phyloP scores from a whole-genome alignment of 2,329 filamentous ascomycete genomes.

The Hortaea werneckii region DNA sequence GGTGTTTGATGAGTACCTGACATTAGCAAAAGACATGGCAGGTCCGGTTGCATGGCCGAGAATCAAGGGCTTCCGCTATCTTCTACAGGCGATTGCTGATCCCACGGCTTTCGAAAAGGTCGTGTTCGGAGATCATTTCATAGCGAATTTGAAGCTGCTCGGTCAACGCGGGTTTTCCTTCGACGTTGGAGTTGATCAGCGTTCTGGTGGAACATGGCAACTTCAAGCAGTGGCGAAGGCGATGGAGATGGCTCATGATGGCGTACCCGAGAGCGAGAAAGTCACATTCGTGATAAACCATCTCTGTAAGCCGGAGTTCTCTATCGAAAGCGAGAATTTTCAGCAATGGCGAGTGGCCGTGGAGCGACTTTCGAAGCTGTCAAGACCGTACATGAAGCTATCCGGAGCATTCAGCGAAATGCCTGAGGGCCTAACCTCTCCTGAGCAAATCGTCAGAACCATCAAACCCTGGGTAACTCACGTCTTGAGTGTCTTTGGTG shows the following conservation, averaged over 20 bases:
- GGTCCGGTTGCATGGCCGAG: slow-evolving; percentile 53
- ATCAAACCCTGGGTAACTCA: slow-evolving; percentile 63
- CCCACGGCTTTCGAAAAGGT: slow-evolving; percentile 26
- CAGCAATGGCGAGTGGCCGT: slow-evolving; percentile 61
- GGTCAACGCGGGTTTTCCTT: slow-evolving; percentile 55
- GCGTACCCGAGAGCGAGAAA: slow-evolving; percentile 44
- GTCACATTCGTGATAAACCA: slow-evolving; percentile 69
- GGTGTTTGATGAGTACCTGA: slow-evolving; percentile 56
- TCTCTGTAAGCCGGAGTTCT: slow-evolving; percentile 70
- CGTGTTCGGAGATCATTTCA: slow-evolving; percentile 25
- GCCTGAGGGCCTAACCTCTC: slow-evolving; percentile 38
- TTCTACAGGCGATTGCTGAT: slow-evolving; percentile 52
- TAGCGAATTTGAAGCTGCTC: slow-evolving; percentile 48
- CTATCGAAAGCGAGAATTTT: slow-evolving; percentile 42
- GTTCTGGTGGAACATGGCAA: slow-evolving; percentile 60
- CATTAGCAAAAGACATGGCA: slow-evolving; percentile 48
- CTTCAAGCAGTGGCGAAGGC: slow-evolving; percentile 28
- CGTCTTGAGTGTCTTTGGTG: slow-evolving; percentile 61
- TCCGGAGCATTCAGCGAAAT: slow-evolving; percentile 79
- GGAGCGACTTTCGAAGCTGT: slow-evolving; percentile 53
- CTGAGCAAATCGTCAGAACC: slow-evolving; percentile 48
- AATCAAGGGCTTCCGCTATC: slow-evolving; percentile 70
- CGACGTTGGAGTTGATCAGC: slow-evolving; percentile 75
- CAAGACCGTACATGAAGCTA: slow-evolving; percentile 78
- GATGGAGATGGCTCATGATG: slow-evolving; percentile 46